Evolutionary conservation across 306 rosid species (phyloP).

Genomic region (Parietaria judaica): DNA sequence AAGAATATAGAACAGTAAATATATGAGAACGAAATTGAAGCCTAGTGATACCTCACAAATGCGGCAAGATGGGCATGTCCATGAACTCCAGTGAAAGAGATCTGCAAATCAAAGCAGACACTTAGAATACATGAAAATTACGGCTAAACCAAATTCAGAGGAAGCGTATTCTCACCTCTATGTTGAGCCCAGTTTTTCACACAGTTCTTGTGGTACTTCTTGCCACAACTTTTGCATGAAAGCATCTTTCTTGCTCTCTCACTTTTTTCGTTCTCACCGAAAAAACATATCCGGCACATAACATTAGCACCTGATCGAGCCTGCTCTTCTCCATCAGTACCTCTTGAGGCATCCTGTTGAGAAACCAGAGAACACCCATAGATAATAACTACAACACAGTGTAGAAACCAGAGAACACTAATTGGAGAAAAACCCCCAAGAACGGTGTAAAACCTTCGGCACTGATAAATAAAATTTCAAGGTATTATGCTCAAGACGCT

Average conservation of each 20-base stretch:
- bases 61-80: constrained; percentile 59
- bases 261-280: constrained; percentile 79
- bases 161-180: constrained; percentile 54
- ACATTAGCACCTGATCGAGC: constrained; percentile 62
- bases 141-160: not conserved
- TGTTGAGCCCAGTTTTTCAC: constrained; percentile 85
- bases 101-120: constrained; percentile 27
- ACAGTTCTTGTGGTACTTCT: constrained; percentile 92
- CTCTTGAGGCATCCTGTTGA: constrained; percentile 57
- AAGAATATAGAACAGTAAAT: not conserved
- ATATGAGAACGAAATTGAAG: constrained; percentile 1
- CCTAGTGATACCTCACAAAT: constrained; percentile 42
- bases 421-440: no score
- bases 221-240: constrained; percentile 87
- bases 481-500: not conserved
- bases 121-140: constrained; percentile 5
- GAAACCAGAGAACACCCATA: not conserved
- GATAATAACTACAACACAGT: no score
- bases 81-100: constrained; percentile 58
- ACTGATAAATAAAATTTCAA: not conserved
- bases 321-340: constrained; percentile 56
- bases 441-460: no score
- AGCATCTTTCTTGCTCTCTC: constrained; percentile 86
- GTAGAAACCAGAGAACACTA: no score
- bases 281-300: constrained; percentile 90